A percentile compares a stretch with the other conserved stretches of the same genome.
phyloP scores from a whole-genome alignment of 139 green algal species.

The Chlamydomonas applanata region DNA sequence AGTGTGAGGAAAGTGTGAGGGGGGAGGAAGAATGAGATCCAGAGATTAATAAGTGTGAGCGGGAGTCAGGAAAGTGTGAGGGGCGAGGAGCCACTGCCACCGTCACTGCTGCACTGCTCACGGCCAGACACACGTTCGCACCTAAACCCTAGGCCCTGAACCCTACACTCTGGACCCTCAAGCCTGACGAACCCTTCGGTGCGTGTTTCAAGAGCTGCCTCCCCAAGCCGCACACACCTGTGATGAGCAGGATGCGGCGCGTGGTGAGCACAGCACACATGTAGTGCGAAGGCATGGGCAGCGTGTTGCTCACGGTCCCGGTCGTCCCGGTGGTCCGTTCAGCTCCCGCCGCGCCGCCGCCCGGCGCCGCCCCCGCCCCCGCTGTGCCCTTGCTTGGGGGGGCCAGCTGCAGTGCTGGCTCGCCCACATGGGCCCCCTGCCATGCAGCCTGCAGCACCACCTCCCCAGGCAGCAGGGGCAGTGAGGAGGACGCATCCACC shows the following conservation, averaged over 20 bases:
- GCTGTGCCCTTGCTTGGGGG: no score
- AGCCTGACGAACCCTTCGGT: no score
- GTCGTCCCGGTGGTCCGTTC: no score
- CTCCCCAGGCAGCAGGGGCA: constrained; percentile 37
- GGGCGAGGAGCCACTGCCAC: neutral
- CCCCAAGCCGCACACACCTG: neutral
- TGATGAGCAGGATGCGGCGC: constrained; percentile 45
- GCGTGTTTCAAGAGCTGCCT: no score
- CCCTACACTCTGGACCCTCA: no score
- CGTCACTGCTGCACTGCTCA: neutral
- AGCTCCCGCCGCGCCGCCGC: no score
- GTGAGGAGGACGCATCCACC: neutral
- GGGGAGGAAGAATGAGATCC: no score
- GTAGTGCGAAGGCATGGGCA: neutral
- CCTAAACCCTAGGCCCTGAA: neutral
- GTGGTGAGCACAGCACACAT: constrained; percentile 48
- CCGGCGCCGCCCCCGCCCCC: no score
- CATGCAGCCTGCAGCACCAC: constrained; percentile 32
- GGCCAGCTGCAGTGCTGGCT: no score
- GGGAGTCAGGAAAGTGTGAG: neutral
- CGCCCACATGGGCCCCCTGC: constrained; percentile 11
- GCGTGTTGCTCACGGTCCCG: no score
- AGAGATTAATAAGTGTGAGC: no score
- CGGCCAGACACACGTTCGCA: neutral
- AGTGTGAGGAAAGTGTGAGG: neutral